A percentile compares a stretch with the other conserved stretches of the same genome.
Conservation (phyloP, 148 eudicot genomes). For the Vaccinium myrtillus region DNA sequence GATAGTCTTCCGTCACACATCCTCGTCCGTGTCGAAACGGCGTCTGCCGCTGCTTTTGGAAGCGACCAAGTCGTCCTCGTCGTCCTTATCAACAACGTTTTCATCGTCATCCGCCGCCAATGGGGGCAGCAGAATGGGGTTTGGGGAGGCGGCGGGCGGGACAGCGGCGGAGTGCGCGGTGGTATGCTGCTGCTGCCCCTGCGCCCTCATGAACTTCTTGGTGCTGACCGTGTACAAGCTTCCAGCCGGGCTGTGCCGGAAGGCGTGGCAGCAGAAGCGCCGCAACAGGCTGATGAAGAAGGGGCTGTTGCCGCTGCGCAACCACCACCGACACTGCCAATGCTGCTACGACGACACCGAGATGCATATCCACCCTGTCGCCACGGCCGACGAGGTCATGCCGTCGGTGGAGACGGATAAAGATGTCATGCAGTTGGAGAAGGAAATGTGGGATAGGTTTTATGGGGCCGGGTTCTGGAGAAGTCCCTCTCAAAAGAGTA, state of each 20-base stretch:
- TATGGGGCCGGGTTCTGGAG: constrained; percentile 73
- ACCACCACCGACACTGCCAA: background rate
- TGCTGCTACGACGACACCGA: constrained; percentile 24
- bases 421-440: constrained; percentile 50
- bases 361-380: constrained; percentile 18
- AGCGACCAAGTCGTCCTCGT: background rate
- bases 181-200: constrained; percentile 59
- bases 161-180: constrained; percentile 65
- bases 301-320: constrained; percentile 25
- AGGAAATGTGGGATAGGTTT: constrained; percentile 73
- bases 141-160: constrained; percentile 59
- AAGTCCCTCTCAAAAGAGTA: constrained; percentile 52
- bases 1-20: constrained; percentile 18
- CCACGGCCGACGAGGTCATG: background rate
- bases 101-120: background rate
- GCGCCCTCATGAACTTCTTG: constrained; percentile 36
- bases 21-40: constrained; percentile 14
- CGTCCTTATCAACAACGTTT: background rate
- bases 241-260: constrained; percentile 58
- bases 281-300: constrained; percentile 34
- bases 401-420: background rate
- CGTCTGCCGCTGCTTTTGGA: constrained; percentile 21
- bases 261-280: constrained; percentile 32
- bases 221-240: constrained; percentile 44
- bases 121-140: constrained; percentile 11